A percentile compares a stretch with the other conserved stretches of the same genome.
phyloP scores from a whole-genome alignment of 2,329 filamentous ascomycete species.

The Ophiostoma pallidulum region DNA sequence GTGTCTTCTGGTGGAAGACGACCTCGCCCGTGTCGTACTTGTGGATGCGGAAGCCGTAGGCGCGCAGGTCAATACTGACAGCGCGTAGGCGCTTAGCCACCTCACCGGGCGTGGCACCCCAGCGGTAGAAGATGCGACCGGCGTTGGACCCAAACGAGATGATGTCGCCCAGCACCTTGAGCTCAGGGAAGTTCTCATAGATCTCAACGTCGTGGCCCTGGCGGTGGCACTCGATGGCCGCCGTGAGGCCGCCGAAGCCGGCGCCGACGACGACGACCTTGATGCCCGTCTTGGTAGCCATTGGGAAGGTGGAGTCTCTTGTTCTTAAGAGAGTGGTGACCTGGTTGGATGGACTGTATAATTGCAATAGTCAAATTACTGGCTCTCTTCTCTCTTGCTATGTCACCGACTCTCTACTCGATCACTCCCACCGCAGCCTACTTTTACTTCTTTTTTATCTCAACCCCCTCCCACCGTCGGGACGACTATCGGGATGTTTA shows the following conservation, averaged over 20 bases:
- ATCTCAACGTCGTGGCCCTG: conserved; percentile 51
- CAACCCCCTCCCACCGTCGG: background rate
- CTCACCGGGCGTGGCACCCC: conserved; percentile 35
- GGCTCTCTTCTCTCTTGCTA: too few relatives aligned
- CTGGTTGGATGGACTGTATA: too few relatives aligned
- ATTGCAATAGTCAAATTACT: too few relatives aligned
- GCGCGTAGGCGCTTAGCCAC: conserved; percentile 37
- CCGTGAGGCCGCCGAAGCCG: conserved; percentile 53
- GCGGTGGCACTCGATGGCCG: conserved; percentile 53
- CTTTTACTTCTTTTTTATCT: too few relatives aligned
- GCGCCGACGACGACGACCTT: conserved; percentile 42
- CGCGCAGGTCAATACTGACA: conserved; percentile 41
- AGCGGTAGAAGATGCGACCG: conserved; percentile 51
- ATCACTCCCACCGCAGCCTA: too few relatives aligned
- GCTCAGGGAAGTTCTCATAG: conserved; percentile 47
- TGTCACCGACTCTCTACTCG: too few relatives aligned
- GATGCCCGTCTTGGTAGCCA: conserved; percentile 34
- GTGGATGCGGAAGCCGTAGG: conserved; percentile 52
- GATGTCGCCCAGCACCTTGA: conserved; percentile 52
- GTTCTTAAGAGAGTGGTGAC: too few relatives aligned
- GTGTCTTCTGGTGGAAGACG: conserved; percentile 44
- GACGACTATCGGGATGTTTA: background rate
- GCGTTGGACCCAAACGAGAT: conserved; percentile 53
- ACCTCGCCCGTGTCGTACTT: conserved; percentile 52
- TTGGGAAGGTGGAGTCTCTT: too few relatives aligned